Evolutionary conservation across 78 protist species (phyloP).

Genomic region (Planoprotostelium fungivorum): DNA sequence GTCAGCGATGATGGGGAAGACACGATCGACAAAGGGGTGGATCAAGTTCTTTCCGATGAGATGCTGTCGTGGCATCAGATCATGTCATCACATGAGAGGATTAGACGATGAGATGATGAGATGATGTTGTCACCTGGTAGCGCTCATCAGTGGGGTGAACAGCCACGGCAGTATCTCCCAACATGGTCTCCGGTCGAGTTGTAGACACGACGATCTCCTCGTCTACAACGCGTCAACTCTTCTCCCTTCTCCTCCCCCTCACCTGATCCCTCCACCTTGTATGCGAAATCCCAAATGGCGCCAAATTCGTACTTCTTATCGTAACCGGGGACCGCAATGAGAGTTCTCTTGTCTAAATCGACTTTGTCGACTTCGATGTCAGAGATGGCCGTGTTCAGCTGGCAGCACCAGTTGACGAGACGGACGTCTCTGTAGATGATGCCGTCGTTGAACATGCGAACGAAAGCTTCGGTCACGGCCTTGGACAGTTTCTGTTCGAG

Average conservation of each 20-base stretch:
- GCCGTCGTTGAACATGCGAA: slow-evolving; percentile 74
- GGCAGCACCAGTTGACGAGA: slow-evolving; percentile 97
- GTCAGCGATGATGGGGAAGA: slow-evolving; percentile 93
- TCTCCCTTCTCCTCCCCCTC: neutral
- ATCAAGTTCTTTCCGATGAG: slow-evolving; percentile 76
- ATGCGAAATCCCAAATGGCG: slow-evolving; percentile 76
- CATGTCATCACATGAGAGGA: too few relatives aligned
- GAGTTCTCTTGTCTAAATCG: slow-evolving; percentile 42
- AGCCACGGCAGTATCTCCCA: slow-evolving; percentile 99
- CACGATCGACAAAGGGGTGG: slow-evolving; percentile 77
- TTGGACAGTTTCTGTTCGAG: slow-evolving; percentile 19
- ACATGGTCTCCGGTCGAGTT: slow-evolving; percentile 99
- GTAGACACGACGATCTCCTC: slow-evolving; percentile 93
- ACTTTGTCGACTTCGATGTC: slow-evolving; percentile 94
- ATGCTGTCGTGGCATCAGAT: slow-evolving; percentile 29
- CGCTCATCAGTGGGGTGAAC: slow-evolving; percentile 94
- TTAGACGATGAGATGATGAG: too few relatives aligned
- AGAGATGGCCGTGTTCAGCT: slow-evolving; percentile 95
- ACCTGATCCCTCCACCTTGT: slow-evolving; percentile 78
- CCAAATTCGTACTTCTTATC: slow-evolving; percentile 73
- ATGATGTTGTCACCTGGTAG: slow-evolving; percentile 41
- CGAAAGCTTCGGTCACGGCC: slow-evolving; percentile 92
- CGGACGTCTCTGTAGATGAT: slow-evolving; percentile 80
- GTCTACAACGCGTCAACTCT: neutral
- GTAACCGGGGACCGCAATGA: slow-evolving; percentile 81